Conservation (phyloP, 108 stramenopile genomes). For the Cyclotella cryptica region DNA sequence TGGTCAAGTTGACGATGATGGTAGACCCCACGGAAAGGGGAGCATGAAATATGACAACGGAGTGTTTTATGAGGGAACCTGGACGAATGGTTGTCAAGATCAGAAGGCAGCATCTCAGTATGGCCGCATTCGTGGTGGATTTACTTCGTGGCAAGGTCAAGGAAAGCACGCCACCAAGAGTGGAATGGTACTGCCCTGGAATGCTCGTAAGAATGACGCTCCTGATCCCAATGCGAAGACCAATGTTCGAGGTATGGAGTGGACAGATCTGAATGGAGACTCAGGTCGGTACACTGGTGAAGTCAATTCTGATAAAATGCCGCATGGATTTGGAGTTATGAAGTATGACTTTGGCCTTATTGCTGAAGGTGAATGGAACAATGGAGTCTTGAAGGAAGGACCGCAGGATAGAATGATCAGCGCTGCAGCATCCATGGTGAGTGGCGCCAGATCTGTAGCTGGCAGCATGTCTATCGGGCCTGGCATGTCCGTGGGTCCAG, state of each 20-base stretch:
- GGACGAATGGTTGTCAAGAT: conserved; percentile 47
- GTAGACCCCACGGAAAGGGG: conserved; percentile 35
- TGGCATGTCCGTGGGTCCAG: conserved; percentile 19
- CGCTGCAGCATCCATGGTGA: conserved; percentile 29
- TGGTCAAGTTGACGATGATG: conserved; percentile 35
- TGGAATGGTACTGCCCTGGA: conserved; percentile 38
- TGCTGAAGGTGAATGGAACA: conserved; percentile 69
- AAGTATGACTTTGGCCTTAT: conserved; percentile 66
- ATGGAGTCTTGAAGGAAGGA: conserved; percentile 47
- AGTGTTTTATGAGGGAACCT: conserved; percentile 45
- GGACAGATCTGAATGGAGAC: conserved; percentile 45
- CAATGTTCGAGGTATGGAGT: conserved; percentile 47
- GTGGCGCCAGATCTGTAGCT: conserved; percentile 27
- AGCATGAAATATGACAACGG: conserved; percentile 51
- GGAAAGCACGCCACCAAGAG: conserved; percentile 37
- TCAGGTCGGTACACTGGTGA: conserved; percentile 46
- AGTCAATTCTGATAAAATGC: conserved; percentile 33
- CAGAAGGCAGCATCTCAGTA: conserved; percentile 44
- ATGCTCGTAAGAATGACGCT: conserved; percentile 39
- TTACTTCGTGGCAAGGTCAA: conserved; percentile 47
- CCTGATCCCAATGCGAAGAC: conserved; percentile 32
- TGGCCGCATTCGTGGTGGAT: conserved; percentile 42
- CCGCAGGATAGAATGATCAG: conserved; percentile 59
- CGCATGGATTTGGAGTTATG: conserved; percentile 71
- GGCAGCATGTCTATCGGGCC: conserved; percentile 25